A percentile compares a stretch with the other conserved stretches of the same genome.
Evolutionary conservation across 2,329 filamentous ascomycete genomes (phyloP).

Genomic region (Dothistroma septosporum): DNA sequence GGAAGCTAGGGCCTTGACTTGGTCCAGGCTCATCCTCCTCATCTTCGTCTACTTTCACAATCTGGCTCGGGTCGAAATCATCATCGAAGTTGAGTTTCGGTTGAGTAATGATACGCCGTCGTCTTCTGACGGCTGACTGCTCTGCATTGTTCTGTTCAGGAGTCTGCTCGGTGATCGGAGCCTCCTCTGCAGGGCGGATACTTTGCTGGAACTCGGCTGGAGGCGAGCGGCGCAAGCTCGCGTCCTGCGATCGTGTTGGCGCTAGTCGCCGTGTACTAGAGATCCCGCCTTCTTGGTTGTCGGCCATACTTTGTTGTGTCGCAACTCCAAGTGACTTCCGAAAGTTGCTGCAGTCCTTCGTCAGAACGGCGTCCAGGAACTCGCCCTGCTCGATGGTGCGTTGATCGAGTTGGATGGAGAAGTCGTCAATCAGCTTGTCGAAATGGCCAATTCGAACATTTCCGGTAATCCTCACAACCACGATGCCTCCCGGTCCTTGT

Average conservation of each 20-base stretch:
- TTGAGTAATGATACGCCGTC: conserved; percentile 36
- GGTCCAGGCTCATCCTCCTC: conserved; percentile 16
- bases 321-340: conserved; percentile 60
- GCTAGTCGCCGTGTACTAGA: neutral
- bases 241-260: neutral
- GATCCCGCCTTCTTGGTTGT: neutral
- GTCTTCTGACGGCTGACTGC: conserved; percentile 5
- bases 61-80: conserved; percentile 35
- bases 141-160: neutral
- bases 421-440: conserved; percentile 29
- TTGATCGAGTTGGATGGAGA: conserved; percentile 71
- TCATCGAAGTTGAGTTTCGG: conserved; percentile 52
- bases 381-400: conserved; percentile 84
- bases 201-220: neutral
- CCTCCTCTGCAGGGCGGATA: conserved; percentile 4
- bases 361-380: conserved; percentile 83
- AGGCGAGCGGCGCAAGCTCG: neutral
- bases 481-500: conserved; percentile 53
- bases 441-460: conserved; percentile 40
- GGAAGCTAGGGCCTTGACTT: conserved; percentile 21
- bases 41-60: conserved; percentile 18
- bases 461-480: conserved; percentile 69
- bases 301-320: conserved; percentile 1
- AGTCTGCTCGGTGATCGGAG: conserved; percentile 5
- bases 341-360: conserved; percentile 69